Base-by-base conservation (phyloP, 192 early-diverging fungal genomes). In the Coemansia sp. region DNA sequence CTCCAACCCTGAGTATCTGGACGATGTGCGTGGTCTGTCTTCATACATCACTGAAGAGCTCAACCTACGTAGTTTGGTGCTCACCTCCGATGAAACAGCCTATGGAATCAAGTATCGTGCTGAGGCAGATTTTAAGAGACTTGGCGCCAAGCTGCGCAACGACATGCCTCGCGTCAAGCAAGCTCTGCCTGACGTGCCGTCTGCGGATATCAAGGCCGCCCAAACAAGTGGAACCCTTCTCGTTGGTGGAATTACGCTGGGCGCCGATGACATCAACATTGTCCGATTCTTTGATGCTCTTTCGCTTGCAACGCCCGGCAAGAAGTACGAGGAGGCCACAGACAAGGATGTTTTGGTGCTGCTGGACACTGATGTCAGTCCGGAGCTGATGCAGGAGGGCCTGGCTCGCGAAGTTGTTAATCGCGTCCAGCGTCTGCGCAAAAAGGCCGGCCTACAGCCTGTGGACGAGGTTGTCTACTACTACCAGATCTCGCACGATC, bases 361-460 rank as follows among this genome's bases (percentile, higher is more conserved):
- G 64, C 70, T 99, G 68, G 94, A 98, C 75, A 83, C 83, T 22
- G 87, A 88, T 64, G 64, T 87, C n/a, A 92, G 95, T 71, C 77
- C 88, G 41, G 87, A 87, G 56, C 79, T 99, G 41, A 84, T 93
- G 63, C 86, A 92, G 59, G 96, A 98, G 77, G 94, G 93, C 31
- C 65, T 89, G 49, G 97, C 97, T 12, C 88, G 97, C 51, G 97
- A 99, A 83, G 72, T 99, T 56, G 88, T 98, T 60, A 99, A 99
- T 88, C 88, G 97, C 66, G 90, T 96, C 14, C 97, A 99, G 84
- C 86, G 93, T 58, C 72, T 95, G 64, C 87, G 97, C 69, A 99
- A 99, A 85, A 94, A 99, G 91, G 94, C 92, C 7, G 86, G 85
- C 19, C 82, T 98, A 64, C 85, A 88, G 67, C 88, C 94, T 0